A percentile compares a stretch with the other conserved stretches of the same genome.
phyloP scores from a whole-genome alignment of 768 basidiomycete species.

The Leccinum sublutescens region DNA sequence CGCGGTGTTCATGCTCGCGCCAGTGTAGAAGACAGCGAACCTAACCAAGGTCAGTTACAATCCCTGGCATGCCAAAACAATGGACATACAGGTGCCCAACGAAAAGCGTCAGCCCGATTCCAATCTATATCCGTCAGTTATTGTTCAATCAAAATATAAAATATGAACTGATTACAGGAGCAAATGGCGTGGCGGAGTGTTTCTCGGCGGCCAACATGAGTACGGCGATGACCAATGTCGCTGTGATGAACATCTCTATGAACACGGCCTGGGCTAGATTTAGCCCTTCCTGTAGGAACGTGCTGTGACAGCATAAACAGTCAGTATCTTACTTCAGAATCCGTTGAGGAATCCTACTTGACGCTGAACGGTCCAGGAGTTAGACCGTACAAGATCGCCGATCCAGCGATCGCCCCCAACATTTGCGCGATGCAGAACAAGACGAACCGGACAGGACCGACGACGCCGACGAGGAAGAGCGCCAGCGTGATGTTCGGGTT shows the following conservation, averaged over 20 bases:
- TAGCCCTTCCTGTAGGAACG: slow-evolving; percentile 43
- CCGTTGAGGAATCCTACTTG: slow-evolving; percentile 39
- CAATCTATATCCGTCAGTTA: slow-evolving; percentile 40
- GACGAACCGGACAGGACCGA: slow-evolving; percentile 54
- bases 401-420: slow-evolving; percentile 56
- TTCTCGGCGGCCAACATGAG: slow-evolving; percentile 75
- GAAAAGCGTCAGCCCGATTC: slow-evolving; percentile 66
- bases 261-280: slow-evolving; percentile 61
- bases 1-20: slow-evolving; percentile 67
- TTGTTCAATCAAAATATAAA: not conserved
- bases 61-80: not conserved
- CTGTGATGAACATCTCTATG: slow-evolving; percentile 71
- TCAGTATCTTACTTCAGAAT: not conserved
- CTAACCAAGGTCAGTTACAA: slow-evolving; percentile 28
- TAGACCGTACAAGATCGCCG: slow-evolving; percentile 52
- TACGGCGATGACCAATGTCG: slow-evolving; percentile 57
- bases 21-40: slow-evolving; percentile 61
- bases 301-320: slow-evolving; percentile 36
- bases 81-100: slow-evolving; percentile 54
- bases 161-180: slow-evolving; percentile 46
- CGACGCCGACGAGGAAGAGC: slow-evolving; percentile 53
- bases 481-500: slow-evolving; percentile 64
- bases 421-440: slow-evolving; percentile 64
- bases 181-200: slow-evolving; percentile 62
- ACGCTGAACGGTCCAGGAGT: slow-evolving; percentile 54